A percentile compares a stretch with the other conserved stretches of the same genome.
Evolutionary conservation across 371 early-diverging fungal species (phyloP).

Genomic region (Mortierella polycephala): DNA sequence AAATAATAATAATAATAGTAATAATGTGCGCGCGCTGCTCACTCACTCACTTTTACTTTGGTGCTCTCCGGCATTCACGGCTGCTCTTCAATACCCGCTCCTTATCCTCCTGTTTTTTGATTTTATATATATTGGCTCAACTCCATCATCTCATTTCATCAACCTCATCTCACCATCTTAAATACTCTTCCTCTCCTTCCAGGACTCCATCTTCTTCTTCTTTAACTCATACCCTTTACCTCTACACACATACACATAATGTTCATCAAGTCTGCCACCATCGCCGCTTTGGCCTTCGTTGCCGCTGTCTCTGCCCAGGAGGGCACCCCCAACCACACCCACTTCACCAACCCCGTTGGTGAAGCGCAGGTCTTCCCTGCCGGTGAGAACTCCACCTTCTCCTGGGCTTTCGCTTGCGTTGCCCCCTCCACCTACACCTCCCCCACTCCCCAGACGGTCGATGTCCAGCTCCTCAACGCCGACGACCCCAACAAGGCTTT

Average conservation of each 20-base stretch:
- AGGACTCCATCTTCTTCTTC: background rate
- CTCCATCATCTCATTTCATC: background rate
- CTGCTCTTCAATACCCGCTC: background rate
- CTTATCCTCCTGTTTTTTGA: background rate
- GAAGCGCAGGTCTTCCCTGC: background rate
- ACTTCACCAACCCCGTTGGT: conserved; percentile 40
- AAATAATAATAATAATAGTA: too few species aligned
- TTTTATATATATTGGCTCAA: background rate
- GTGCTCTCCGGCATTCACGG: too few species aligned
- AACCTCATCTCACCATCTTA: conserved; percentile 2
- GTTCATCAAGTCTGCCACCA: conserved; percentile 35
- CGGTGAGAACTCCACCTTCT: conserved; percentile 16
- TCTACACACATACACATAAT: conserved; percentile 12
- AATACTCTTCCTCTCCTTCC: background rate
- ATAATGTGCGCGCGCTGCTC: too few species aligned
- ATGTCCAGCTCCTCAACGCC: conserved; percentile 60
- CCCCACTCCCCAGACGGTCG: conserved; percentile 8
- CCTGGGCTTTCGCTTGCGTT: conserved; percentile 22
- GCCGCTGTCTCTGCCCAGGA: conserved; percentile 28
- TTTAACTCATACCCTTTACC: background rate
- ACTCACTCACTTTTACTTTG: too few species aligned
- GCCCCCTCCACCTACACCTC: conserved; percentile 9
- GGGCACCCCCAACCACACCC: conserved; percentile 24
- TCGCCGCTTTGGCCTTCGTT: conserved; percentile 27
- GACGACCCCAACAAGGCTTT: conserved; percentile 70